Base-by-base conservation (phyloP, 805 yeast genomes). In the Saturnispora sanitii region DNA sequence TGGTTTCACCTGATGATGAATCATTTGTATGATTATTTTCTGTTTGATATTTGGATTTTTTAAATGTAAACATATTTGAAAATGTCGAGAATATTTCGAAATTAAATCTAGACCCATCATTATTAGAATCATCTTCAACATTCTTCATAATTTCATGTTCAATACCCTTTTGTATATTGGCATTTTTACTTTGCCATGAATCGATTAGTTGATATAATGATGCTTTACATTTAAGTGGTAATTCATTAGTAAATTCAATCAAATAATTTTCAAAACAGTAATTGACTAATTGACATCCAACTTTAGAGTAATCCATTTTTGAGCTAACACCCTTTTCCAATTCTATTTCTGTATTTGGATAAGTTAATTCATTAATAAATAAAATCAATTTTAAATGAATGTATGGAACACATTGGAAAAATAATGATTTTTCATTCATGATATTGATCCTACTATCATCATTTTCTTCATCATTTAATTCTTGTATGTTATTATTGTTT, bases 21-120 rank as follows among this genome's bases (percentile, higher is more conserved):
- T n/a, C n/a, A n/a, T n/a, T n/a, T n/a, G n/a, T n/a, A n/a, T n/a
- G n/a, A 17, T n/a, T 19, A 9, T 47, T 43, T 49, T 56, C 25
- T 36, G 44, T 36, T 31, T 43, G 52, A 26, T 33, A 61, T 40
- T 45, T 59, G 57, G 41, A 41, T 22, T 33, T 44, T 40, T 53
- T 59, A 46, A 60, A 56, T 53, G 62, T 68, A 54, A 81, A 78
- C 3, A 80, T 77, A 49, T 75, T 80, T 11, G 76, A 71, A 57
- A 81, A 81, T 47, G 77, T 76, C 16, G 77, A 64, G 42, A 81
- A 65, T 40, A 81, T 70, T 49, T 79, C 85, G 35, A 56, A 54
- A 20, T 50, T 45, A 11, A 45, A 47, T 32, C 47, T 50, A 9
- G 22, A 19, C 28, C 51, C 50, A 5, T 66, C 66, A 30, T 65